Evolutionary conservation across 768 basidiomycete species (phyloP).

Genomic region (Termitomyces sp.): DNA sequence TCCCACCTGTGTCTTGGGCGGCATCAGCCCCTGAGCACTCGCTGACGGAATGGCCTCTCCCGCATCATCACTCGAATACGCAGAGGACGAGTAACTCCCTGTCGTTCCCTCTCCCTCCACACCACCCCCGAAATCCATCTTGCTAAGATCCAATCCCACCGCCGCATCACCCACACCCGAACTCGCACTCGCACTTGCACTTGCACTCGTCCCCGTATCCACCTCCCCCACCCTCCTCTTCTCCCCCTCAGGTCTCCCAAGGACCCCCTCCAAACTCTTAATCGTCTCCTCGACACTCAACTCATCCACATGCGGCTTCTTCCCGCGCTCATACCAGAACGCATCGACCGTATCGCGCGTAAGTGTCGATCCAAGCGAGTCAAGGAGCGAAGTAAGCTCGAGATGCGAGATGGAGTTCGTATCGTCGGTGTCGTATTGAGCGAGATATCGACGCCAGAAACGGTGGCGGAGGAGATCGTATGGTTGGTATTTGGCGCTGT

Average conservation of each 20-base stretch:
- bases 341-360: constrained; percentile 71
- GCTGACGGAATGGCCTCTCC: constrained; percentile 17
- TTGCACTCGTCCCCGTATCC: constrained; percentile 17
- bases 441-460: constrained; percentile 88
- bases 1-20: neutral
- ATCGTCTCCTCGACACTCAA: constrained; percentile 78
- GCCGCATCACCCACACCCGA: constrained; percentile 17
- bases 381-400: constrained; percentile 93
- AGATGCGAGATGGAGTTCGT: constrained; percentile 69
- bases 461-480: constrained; percentile 88
- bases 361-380: constrained; percentile 93
- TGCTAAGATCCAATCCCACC: constrained; percentile 2
- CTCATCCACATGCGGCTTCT: constrained; percentile 62
- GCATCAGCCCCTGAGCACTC: neutral
- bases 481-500: constrained; percentile 90
- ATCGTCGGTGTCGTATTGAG: constrained; percentile 89
- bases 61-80: constrained; percentile 42
- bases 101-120: constrained; percentile 7
- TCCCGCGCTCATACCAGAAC: constrained; percentile 75
- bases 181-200: constrained; percentile 40
- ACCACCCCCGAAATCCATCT: constrained; percentile 11
- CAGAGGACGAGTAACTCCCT: constrained; percentile 26
- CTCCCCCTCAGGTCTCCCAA: constrained; percentile 70
- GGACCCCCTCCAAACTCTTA: constrained; percentile 81
- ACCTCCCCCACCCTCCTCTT: constrained; percentile 57